phyloP scores from a whole-genome alignment of 2,329 filamentous ascomycete genomes.

The Macrophomina pseudophaseolina region DNA sequence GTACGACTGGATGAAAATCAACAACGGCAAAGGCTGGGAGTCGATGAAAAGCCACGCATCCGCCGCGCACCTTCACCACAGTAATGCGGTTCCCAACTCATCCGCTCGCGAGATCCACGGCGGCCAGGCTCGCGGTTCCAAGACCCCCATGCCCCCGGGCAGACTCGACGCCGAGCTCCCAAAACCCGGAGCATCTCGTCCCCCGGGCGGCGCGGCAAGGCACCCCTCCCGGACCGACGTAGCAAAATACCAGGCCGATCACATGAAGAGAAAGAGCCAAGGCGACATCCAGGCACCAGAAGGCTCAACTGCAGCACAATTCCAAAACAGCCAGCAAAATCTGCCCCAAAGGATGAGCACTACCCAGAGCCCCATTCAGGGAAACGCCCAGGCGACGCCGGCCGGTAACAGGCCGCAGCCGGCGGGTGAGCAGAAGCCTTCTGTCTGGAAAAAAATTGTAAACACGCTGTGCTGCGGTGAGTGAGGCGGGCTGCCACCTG shows the following conservation, averaged over 20 bases:
- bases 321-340: constrained; percentile 93
- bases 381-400: constrained; percentile 61
- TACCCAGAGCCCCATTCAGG: constrained; percentile 50
- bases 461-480: constrained; percentile 27
- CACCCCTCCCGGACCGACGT: constrained; percentile 26
- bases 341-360: constrained; percentile 66
- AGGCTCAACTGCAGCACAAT: constrained; percentile 92
- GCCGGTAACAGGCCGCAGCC: constrained; percentile 27
- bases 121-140: constrained; percentile 66
- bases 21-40: constrained; percentile 92
- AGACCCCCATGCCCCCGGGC: constrained; percentile 53
- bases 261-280: constrained; percentile 71
- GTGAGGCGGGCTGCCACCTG: constrained; percentile 18
- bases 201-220: constrained; percentile 35
- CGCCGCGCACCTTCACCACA: constrained; percentile 78
- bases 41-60: constrained; percentile 72
- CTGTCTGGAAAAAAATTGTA: constrained; percentile 26
- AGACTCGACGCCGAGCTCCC: constrained; percentile 55
- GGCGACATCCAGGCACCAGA: constrained; percentile 82
- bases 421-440: constrained; percentile 24
- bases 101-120: constrained; percentile 85
- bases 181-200: constrained; percentile 66
- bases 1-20: constrained; percentile 99
- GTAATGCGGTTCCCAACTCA: constrained; percentile 77
- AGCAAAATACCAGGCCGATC: constrained; percentile 41